Base-by-base conservation (phyloP, 2,329 filamentous ascomycete genomes). In the Fusarium protoensiforme region DNA sequence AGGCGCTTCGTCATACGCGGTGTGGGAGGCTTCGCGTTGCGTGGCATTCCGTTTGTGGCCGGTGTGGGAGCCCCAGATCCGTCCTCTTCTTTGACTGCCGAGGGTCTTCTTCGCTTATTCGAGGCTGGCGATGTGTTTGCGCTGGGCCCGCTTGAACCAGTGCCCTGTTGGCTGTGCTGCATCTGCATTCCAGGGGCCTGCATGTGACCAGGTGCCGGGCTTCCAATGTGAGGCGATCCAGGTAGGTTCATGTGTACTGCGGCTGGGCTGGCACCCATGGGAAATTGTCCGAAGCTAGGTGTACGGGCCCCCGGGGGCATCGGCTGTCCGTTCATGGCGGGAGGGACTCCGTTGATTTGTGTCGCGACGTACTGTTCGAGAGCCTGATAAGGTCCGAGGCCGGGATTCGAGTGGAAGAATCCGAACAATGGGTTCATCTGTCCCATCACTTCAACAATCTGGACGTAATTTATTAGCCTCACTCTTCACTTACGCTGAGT, bases 101-200 rank as follows among this genome's bases (percentile, higher is more conserved):
- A 90, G 1, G 88, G 87, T 33, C 89, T 84, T 75, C 89, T 82
- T 62, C 89, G 84, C 81, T 91, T 91, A 73, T 90, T 90, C 36
- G 87, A 89, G 27, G 88, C 86, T 41, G 90, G 90, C 35, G 89
- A 91, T 7, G 91, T 92, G 81, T 92, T 92, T 65, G 91, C 90
- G 78, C 90, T 92, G 8, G 90, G 90, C 2, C 90, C 91, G 78
- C 89, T 90, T 11, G 90, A 92, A 79, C 84, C 90, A 35, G 90
- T 91, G 41, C 91, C 91, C 78, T 92, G 91, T 79, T 92, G 91
- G 78, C 90, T 92, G 72, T 90, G 89, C 79, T 92, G 90, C 68
- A 90, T 83, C 79, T 91, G 89, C 91, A 92, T 92, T 70, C 86
- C 85, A 24, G 90, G 90, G 60, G 90, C 89, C 79, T 91, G 89